phyloP scores from a whole-genome alignment of 331 rosid species.

The Pyracantha coccinea region DNA sequence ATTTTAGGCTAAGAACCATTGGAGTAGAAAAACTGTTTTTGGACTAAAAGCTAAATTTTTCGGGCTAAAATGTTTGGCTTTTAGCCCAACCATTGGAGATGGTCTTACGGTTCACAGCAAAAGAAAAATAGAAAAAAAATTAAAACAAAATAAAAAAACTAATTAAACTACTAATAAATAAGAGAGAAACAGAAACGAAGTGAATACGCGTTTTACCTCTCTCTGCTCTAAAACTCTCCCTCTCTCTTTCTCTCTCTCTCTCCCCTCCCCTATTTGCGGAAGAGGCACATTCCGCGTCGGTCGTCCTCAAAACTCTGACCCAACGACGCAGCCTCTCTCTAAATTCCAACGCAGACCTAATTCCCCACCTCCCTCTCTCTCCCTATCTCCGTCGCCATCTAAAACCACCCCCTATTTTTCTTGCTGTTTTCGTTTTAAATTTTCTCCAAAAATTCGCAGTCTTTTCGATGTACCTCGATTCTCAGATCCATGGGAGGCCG shows the following conservation, averaged over 20 bases:
- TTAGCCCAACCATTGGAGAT: too few species aligned
- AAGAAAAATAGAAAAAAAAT: background rate
- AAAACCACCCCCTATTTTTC: background rate
- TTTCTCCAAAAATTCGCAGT: background rate
- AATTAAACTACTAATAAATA: background rate
- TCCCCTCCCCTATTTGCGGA: constrained; percentile 6
- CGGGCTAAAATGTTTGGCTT: too few species aligned
- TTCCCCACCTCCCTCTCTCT: background rate
- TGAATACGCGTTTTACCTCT: constrained; percentile 35
- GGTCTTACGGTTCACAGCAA: background rate
- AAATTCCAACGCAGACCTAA: constrained; percentile 15
- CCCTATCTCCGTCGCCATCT: background rate
- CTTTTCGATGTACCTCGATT: constrained; percentile 24
- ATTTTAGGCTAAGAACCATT: too few species aligned
- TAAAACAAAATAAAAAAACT: background rate
- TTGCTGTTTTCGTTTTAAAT: background rate
- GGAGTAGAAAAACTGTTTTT: too few species aligned
- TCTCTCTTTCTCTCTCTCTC: background rate
- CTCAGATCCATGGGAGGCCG: constrained; percentile 56
- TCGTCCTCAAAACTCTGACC: constrained; percentile 29
- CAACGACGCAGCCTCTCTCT: constrained; percentile 7
- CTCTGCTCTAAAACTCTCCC: constrained; percentile 16
- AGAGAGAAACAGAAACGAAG: background rate
- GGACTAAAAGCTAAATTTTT: too few species aligned
- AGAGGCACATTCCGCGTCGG: constrained; percentile 31